A percentile compares a stretch with the other conserved stretches of the same genome.
Conservation (phyloP, 352 stramenopile genomes). For the Phytophthora europaea region DNA sequence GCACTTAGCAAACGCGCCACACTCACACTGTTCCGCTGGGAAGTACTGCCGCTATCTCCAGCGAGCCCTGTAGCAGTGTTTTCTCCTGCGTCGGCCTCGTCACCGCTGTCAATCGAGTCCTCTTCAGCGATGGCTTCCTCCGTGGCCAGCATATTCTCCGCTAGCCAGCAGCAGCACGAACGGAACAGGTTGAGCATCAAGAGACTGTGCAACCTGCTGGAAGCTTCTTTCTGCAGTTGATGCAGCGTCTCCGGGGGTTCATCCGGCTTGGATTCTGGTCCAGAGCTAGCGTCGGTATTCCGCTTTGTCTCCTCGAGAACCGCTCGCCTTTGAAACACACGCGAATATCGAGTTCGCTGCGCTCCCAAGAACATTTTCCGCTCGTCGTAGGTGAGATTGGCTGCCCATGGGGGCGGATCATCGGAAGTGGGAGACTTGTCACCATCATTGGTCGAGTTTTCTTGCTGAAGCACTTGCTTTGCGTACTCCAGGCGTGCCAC, state of each 20-base stretch:
- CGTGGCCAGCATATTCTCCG: constrained; percentile 55
- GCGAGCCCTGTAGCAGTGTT: not conserved
- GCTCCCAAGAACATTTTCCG: constrained; percentile 26
- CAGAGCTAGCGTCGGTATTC: not conserved
- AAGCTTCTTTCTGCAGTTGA: constrained; percentile 49
- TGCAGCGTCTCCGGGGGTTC: constrained; percentile 24
- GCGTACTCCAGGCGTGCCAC: constrained; percentile 30
- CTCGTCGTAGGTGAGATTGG: constrained; percentile 20
- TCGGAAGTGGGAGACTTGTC: not conserved
- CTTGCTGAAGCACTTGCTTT: constrained; percentile 20
- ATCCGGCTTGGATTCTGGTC: not conserved
- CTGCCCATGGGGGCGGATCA: not conserved
- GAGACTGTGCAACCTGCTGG: constrained; percentile 49
- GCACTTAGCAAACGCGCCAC: constrained; percentile 1
- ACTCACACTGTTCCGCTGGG: not conserved
- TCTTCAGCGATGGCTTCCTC: constrained; percentile 7
- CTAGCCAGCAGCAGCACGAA: constrained; percentile 70
- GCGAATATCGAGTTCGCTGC: constrained; percentile 25
- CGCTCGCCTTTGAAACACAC: constrained; percentile 32
- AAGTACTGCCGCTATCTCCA: not conserved
- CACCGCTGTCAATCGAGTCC: not conserved
- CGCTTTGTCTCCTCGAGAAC: constrained; percentile 22
- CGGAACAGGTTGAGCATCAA: constrained; percentile 73
- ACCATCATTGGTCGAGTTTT: not conserved
- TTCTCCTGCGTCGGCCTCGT: not conserved